A percentile compares a stretch with the other conserved stretches of the same genome.
These are phyloP conservation scores for Alternaria alternata DNA, from an alignment of 2,329 filamentous ascomycete species.

Conservation along the genomic window DNA sequence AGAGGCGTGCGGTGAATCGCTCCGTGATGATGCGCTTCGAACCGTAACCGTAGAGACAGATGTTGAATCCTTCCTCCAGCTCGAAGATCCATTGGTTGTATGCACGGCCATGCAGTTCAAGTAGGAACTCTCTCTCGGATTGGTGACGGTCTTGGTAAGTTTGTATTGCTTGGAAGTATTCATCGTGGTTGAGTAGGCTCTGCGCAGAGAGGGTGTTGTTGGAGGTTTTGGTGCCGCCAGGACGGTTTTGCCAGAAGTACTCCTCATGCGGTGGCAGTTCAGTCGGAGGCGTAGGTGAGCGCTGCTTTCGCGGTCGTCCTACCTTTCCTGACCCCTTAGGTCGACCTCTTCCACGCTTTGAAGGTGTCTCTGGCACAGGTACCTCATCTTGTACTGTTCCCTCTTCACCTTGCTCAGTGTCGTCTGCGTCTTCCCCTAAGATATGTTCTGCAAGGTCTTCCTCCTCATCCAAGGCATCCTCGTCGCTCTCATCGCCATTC, in stretches of 20 bases:
- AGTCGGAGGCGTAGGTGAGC: constrained; percentile 79
- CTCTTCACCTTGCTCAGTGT: constrained; percentile 25
- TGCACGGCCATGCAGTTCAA: constrained; percentile 77
- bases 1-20: constrained; percentile 76
- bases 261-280: constrained; percentile 87
- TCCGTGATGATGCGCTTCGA: constrained; percentile 82
- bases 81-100: constrained; percentile 96
- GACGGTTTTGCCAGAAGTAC: constrained; percentile 92
- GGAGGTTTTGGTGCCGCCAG: constrained; percentile 82
- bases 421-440: constrained; percentile 63
- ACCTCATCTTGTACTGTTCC: constrained; percentile 37
- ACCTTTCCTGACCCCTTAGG: constrained; percentile 39
- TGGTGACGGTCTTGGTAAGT: constrained; percentile 73
- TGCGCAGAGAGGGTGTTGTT: constrained; percentile 81
- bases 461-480: constrained; percentile 71
- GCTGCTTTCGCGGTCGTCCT: constrained; percentile 67
- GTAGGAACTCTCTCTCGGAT: constrained; percentile 73
- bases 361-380: constrained; percentile 61
- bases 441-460: constrained; percentile 75
- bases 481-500: constrained; percentile 70
- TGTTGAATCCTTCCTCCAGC: constrained; percentile 82
- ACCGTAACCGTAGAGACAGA: constrained; percentile 88
- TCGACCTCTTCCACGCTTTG: constrained; percentile 60
- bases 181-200: constrained; percentile 83
- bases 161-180: constrained; percentile 79